phyloP scores from a whole-genome alignment of 345 rosid genomes.

The Crucihimalaya himalaica region DNA sequence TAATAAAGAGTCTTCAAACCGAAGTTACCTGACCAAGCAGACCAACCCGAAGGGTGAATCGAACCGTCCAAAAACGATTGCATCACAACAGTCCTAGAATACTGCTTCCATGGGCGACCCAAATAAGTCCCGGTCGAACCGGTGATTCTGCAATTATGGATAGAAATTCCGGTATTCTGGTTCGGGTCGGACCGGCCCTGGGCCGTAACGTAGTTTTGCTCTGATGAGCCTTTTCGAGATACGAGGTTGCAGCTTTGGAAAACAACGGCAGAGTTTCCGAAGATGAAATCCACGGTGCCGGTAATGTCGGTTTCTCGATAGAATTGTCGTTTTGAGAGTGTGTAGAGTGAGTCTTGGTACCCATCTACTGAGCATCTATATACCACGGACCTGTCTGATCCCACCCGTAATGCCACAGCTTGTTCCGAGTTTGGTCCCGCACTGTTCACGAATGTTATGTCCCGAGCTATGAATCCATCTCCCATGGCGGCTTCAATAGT shows the following conservation, averaged over 20 bases:
- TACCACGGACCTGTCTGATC: conserved; percentile 53
- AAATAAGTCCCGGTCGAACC: conserved; percentile 58
- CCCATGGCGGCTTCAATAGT: conserved; percentile 54
- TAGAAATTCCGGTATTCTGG: conserved; percentile 67
- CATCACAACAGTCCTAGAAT: conserved; percentile 63
- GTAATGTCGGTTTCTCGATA: conserved; percentile 48
- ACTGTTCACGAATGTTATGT: conserved; percentile 59
- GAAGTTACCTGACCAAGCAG: conserved; percentile 36
- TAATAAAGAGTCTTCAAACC: conserved; percentile 45
- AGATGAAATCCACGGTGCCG: conserved; percentile 69
- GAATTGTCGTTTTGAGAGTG: conserved; percentile 60
- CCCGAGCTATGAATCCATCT: conserved; percentile 57
- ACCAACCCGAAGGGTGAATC: conserved; percentile 58
- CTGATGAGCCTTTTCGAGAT: conserved; percentile 44
- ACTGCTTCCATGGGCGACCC: conserved; percentile 68
- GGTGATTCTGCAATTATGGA: conserved; percentile 53
- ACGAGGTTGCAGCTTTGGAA: conserved; percentile 58
- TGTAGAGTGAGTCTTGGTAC: conserved; percentile 65
- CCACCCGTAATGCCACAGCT: conserved; percentile 73
- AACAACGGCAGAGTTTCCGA: conserved; percentile 66
- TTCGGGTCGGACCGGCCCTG: conserved; percentile 62
- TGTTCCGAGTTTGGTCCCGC: conserved; percentile 67
- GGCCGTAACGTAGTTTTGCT: conserved; percentile 53
- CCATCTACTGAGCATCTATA: conserved; percentile 48
- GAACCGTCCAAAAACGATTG: conserved; percentile 52